Conservation (phyloP, 257 asterid genomes). For the Echites panduratus region DNA sequence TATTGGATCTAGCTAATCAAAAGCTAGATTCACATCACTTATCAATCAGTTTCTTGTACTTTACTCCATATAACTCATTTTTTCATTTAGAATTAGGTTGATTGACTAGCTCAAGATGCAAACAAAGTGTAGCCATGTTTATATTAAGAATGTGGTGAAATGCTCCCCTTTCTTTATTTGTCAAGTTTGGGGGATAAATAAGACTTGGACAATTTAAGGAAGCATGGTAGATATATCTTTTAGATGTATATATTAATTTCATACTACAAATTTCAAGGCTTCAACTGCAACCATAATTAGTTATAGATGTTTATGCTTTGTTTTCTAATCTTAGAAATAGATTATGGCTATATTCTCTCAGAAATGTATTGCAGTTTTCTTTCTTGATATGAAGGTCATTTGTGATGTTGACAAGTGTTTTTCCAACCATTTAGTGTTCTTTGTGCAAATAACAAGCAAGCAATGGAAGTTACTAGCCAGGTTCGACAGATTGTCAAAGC, state of each 20-base stretch:
- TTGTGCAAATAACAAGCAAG: conserved; percentile 90
- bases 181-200: neutral
- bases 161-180: neutral
- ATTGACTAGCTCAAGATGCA: neutral
- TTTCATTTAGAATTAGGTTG: neutral
- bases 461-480: conserved; percentile 91
- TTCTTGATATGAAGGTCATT: neutral
- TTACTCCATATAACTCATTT: neutral
- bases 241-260: neutral
- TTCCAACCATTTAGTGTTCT: conserved; percentile 43
- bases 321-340: neutral
- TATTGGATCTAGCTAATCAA: no score
- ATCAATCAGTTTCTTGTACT: neutral
- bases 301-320: neutral
- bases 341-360: neutral
- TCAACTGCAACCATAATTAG: neutral
- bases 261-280: neutral
- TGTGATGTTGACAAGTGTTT: neutral
- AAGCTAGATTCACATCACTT: no score
- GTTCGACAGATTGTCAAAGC: conserved; percentile 93
- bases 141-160: neutral
- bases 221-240: neutral
- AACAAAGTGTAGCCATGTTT: neutral
- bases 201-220: neutral
- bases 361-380: neutral